These are phyloP conservation scores for Raffaelea deltoideospora DNA, from an alignment of 2,329 filamentous ascomycete genomes.

Conservation along the genomic window DNA sequence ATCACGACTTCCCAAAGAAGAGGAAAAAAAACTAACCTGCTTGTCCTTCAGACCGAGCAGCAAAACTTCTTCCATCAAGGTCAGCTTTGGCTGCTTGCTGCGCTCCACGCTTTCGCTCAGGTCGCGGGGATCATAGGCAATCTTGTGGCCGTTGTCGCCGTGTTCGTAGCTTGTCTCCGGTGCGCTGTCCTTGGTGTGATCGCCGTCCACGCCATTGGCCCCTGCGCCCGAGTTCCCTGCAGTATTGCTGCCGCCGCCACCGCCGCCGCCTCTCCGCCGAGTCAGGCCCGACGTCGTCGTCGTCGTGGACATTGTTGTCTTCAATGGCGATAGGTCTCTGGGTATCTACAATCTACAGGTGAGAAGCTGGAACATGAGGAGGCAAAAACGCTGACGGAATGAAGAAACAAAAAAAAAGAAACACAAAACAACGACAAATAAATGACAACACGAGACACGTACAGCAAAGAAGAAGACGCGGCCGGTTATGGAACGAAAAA, in stretches of 20 bases:
- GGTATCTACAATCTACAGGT: too few species aligned
- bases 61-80: slow-evolving; percentile 95
- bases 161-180: slow-evolving; percentile 79
- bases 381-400: too few species aligned
- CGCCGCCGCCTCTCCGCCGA: slow-evolving; percentile 55
- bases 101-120: slow-evolving; percentile 94
- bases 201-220: slow-evolving; percentile 44
- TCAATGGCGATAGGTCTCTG: too few species aligned
- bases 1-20: too few species aligned
- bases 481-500: too few species aligned
- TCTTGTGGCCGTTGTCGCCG: slow-evolving; percentile 94
- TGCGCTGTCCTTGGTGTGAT: slow-evolving; percentile 34
- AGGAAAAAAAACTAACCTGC: slow-evolving; percentile 49
- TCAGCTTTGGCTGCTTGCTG: slow-evolving; percentile 95
- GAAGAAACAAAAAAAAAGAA: too few species aligned
- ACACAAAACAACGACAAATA: too few species aligned
- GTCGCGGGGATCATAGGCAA: slow-evolving; percentile 92
- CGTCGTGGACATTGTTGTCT: slow-evolving; percentile 8
- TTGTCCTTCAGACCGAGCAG: slow-evolving; percentile 95
- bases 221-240: slow-evolving; percentile 36
- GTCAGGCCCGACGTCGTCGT: slow-evolving; percentile 31
- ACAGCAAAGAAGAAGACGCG: too few species aligned
- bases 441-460: too few species aligned
- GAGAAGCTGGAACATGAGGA: too few species aligned
- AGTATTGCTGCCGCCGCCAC: slow-evolving; percentile 26